A percentile compares a stretch with the other conserved stretches of the same genome.
These are phyloP conservation scores for Penicillium olsonii DNA, from an alignment of 2,329 filamentous ascomycete species.

Conservation along the genomic window DNA sequence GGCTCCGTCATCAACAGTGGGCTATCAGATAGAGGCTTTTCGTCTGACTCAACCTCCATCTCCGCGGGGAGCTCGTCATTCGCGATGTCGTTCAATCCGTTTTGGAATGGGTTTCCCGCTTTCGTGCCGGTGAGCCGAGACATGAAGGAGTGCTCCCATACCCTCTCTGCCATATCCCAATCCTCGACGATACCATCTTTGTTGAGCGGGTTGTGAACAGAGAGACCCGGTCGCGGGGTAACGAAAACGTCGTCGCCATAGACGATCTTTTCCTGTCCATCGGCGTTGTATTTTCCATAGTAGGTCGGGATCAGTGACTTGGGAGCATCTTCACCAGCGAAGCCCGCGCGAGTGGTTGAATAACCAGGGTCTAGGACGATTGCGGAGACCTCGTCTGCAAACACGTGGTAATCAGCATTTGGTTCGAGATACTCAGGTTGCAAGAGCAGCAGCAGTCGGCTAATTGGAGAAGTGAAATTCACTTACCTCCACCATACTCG, in stretches of 20 bases:
- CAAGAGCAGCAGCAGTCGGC: background rate
- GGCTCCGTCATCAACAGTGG: constrained; percentile 92
- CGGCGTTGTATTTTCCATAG: constrained; percentile 67
- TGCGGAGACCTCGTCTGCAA: constrained; percentile 89
- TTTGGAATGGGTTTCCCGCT: constrained; percentile 68
- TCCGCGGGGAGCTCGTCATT: constrained; percentile 60
- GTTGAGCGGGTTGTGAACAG: constrained; percentile 90
- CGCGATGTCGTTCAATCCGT: constrained; percentile 73
- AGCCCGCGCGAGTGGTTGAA: constrained; percentile 86
- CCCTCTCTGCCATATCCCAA: constrained; percentile 84
- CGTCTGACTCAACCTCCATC: constrained; percentile 62
- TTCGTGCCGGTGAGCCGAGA: constrained; percentile 80
- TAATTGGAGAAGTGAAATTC: constrained; percentile 3
- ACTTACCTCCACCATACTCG: constrained; percentile 53
- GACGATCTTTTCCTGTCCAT: constrained; percentile 59
- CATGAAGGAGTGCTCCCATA: constrained; percentile 93
- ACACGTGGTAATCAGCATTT: constrained; percentile 1
- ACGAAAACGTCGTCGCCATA: constrained; percentile 92
- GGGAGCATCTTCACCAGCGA: constrained; percentile 95
- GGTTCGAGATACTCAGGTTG: too few species aligned
- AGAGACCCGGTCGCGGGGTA: constrained; percentile 71
- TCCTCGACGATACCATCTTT: constrained; percentile 89
- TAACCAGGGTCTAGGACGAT: constrained; percentile 95
- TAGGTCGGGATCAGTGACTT: constrained; percentile 90
- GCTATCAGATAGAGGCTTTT: constrained; percentile 84